These are phyloP conservation scores for Blastocystis sp. DNA, from an alignment of 352 stramenopile species.

Conservation along the genomic window DNA sequence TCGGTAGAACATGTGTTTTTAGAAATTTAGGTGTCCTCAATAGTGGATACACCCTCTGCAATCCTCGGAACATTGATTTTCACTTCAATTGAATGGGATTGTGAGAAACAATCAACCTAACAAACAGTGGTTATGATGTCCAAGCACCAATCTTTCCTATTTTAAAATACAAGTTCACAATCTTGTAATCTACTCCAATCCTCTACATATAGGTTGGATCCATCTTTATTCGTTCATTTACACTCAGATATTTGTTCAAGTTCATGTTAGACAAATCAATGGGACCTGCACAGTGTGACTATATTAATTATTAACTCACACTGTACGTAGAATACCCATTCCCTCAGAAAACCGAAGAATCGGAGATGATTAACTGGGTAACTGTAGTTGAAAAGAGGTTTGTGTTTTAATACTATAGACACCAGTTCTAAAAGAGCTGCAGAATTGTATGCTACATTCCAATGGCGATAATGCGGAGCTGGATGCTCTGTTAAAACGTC, in stretches of 20 bases:
- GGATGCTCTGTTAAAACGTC: neutral
- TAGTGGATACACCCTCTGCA: too few relatives aligned
- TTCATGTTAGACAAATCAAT: neutral
- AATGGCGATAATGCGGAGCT: neutral
- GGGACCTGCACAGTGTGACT: neutral
- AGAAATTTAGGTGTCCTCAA: too few relatives aligned
- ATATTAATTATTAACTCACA: slow-evolving; percentile 51
- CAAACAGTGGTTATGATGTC: too few relatives aligned
- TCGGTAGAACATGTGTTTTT: too few relatives aligned
- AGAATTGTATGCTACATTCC: slow-evolving; percentile 9
- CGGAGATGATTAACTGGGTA: slow-evolving; percentile 38
- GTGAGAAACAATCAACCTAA: too few relatives aligned
- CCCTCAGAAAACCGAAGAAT: neutral
- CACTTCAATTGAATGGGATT: too few relatives aligned
- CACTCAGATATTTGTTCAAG: neutral
- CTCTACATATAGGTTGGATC: too few relatives aligned
- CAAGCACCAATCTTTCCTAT: too few relatives aligned
- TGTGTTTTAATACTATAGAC: slow-evolving; percentile 10
- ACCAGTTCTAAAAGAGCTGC: slow-evolving; percentile 18
- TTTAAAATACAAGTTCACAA: too few relatives aligned
- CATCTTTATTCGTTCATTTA: too few relatives aligned
- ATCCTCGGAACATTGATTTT: too few relatives aligned
- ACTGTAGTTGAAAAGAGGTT: neutral
- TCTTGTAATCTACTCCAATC: too few relatives aligned
- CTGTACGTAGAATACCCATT: neutral